phyloP scores from a whole-genome alignment of 2,329 filamentous ascomycete species.

The Penicillium italicum region DNA sequence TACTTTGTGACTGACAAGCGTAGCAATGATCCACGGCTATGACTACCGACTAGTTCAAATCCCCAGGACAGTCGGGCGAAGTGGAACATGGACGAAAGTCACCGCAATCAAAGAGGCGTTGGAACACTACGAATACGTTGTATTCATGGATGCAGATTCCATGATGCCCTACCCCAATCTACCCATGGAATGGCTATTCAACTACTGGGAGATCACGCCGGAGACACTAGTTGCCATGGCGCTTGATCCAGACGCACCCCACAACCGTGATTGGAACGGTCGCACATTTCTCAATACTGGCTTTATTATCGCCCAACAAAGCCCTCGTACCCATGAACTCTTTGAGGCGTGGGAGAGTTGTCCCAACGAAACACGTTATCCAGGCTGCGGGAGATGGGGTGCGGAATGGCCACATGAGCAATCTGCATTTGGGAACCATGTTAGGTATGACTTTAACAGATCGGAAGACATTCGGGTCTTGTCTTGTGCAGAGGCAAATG shows the following conservation, averaged over 20 bases:
- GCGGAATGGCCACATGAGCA: constrained; percentile 20
- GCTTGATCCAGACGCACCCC: constrained; percentile 42
- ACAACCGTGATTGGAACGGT: constrained; percentile 40
- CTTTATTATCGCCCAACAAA: constrained; percentile 43
- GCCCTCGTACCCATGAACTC: constrained; percentile 11
- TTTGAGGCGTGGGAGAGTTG: constrained; percentile 20
- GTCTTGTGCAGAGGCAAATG: constrained; percentile 18
- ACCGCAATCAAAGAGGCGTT: constrained; percentile 40
- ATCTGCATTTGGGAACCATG: constrained; percentile 15
- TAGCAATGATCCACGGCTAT: constrained; percentile 6
- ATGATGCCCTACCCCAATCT: constrained; percentile 43
- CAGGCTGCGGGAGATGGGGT: constrained; percentile 10
- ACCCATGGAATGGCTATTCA: constrained; percentile 50
- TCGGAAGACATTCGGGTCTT: constrained; percentile 14
- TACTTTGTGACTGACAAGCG: neutral
- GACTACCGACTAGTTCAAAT: constrained; percentile 36
- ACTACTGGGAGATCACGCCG: constrained; percentile 44
- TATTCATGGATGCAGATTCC: constrained; percentile 48
- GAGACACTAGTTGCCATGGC: constrained; percentile 47
- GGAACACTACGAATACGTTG: constrained; percentile 41
- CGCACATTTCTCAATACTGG: constrained; percentile 42
- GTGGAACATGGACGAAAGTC: constrained; percentile 49
- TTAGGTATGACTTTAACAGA: constrained; percentile 19
- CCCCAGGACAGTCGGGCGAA: constrained; percentile 49
- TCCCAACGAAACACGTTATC: constrained; percentile 9